Conservation (phyloP, 2,329 filamentous ascomycete species). For the Colletotrichum aenigma region DNA sequence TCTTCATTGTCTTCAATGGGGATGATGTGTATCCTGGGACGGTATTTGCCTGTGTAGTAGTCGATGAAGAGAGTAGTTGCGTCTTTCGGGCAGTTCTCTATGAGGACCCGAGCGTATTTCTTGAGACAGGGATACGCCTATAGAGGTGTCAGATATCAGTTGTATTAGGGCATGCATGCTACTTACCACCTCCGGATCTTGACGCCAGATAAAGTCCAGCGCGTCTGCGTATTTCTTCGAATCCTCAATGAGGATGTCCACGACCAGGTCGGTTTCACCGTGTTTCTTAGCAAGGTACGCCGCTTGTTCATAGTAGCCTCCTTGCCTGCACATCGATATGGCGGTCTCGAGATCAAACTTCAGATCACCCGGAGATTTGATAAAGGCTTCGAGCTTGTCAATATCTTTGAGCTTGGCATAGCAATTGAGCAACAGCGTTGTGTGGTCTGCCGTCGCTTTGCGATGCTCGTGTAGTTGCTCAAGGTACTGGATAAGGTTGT, state of each 20-base stretch:
- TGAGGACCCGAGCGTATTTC: constrained; percentile 91
- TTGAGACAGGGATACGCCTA: constrained; percentile 87
- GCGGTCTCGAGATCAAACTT: constrained; percentile 98
- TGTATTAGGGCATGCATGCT: background rate
- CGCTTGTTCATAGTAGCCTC: constrained; percentile 95
- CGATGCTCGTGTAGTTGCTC: constrained; percentile 95
- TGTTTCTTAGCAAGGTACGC: constrained; percentile 95
- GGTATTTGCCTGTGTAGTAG: constrained; percentile 89
- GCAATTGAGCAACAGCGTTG: constrained; percentile 91
- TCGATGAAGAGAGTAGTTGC: constrained; percentile 90
- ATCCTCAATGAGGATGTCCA: constrained; percentile 95
- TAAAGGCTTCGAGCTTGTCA: constrained; percentile 93
- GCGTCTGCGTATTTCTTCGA: constrained; percentile 90
- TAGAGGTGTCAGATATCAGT: constrained; percentile 31
- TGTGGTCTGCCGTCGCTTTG: constrained; percentile 93
- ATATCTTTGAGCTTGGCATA: constrained; percentile 98
- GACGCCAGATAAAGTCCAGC: constrained; percentile 86
- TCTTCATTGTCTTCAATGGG: constrained; percentile 37
- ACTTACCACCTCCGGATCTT: constrained; percentile 78
- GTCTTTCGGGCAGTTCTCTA: constrained; percentile 83
- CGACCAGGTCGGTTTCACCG: constrained; percentile 89
- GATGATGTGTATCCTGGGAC: constrained; percentile 67
- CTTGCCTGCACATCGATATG: constrained; percentile 96
- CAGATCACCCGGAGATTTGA: constrained; percentile 90
- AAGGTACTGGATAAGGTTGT: constrained; percentile 95